Evolutionary conservation across 2,329 filamentous ascomycete genomes (phyloP).

Genomic region (Alternaria arborescens): DNA sequence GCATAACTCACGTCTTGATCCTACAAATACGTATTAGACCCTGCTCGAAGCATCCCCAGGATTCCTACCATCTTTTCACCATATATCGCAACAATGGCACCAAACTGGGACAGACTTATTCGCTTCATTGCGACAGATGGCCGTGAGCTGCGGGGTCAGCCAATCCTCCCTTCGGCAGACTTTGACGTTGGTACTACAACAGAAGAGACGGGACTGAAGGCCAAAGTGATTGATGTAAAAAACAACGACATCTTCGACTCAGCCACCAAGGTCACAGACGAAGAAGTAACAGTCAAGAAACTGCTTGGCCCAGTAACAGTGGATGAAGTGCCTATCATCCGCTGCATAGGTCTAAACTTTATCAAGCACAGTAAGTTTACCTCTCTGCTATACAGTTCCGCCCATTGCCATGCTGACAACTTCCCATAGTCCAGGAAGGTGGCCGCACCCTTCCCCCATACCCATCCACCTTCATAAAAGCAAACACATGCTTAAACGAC

Average conservation of each 20-base stretch:
- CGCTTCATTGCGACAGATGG: constrained; percentile 64
- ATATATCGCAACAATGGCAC: constrained; percentile 23
- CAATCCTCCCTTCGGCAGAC: constrained; percentile 55
- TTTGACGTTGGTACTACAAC: constrained; percentile 62
- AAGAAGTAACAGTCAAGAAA: constrained; percentile 62
- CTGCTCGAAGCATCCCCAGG: background rate
- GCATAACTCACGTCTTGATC: background rate
- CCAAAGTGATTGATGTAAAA: constrained; percentile 57
- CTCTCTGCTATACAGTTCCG: background rate
- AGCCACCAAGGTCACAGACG: constrained; percentile 61
- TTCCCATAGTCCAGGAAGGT: constrained; percentile 59
- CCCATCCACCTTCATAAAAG: constrained; percentile 63
- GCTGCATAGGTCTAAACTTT: constrained; percentile 69
- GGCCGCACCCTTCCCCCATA: constrained; percentile 60
- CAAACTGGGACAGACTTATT: constrained; percentile 62
- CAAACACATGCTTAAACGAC: constrained; percentile 52
- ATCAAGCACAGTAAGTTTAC: constrained; percentile 60
- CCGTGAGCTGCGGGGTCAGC: constrained; percentile 61
- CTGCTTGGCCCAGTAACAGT: constrained; percentile 62
- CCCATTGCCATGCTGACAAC: background rate
- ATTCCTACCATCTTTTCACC: background rate
- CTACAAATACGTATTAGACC: background rate
- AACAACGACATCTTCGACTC: constrained; percentile 63
- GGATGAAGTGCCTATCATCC: constrained; percentile 63
- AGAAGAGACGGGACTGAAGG: constrained; percentile 59